These are phyloP conservation scores for Candida montana DNA, from an alignment of 805 yeast species.

Conservation along the genomic window DNA sequence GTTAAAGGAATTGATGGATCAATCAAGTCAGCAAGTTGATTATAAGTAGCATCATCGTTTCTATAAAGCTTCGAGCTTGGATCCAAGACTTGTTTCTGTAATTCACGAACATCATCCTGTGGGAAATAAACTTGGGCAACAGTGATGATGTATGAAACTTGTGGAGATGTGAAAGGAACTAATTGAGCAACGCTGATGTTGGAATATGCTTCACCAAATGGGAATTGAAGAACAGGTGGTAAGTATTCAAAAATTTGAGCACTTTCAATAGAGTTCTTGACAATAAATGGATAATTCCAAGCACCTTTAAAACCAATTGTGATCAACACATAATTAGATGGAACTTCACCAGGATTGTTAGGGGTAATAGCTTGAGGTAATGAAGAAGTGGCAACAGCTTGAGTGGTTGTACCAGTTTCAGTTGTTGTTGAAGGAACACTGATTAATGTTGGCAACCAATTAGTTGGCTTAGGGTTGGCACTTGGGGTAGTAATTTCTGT, in stretches of 20 bases:
- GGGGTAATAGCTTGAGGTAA: constrained; percentile 82
- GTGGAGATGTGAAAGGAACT: constrained; percentile 63
- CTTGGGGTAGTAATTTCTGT: background rate
- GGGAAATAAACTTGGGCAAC: constrained; percentile 89
- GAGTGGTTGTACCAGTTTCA: constrained; percentile 17
- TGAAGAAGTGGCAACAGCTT: constrained; percentile 39
- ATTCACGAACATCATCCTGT: constrained; percentile 36
- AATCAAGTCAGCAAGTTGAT: constrained; percentile 59
- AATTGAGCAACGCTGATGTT: constrained; percentile 59
- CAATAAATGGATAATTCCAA: constrained; percentile 82
- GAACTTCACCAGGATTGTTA: constrained; percentile 32
- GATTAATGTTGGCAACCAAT: constrained; percentile 42
- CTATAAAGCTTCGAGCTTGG: constrained; percentile 54
- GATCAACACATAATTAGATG: constrained; percentile 50
- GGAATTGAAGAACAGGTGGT: constrained; percentile 65
- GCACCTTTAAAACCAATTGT: constrained; percentile 74
- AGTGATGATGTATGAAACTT: constrained; percentile 65
- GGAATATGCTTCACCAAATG: constrained; percentile 42
- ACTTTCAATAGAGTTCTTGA: constrained; percentile 62
- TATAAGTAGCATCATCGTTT: constrained; percentile 50
- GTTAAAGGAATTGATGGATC: constrained; percentile 63
- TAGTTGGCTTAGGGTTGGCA: constrained; percentile 14
- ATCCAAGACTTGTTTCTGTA: constrained; percentile 47
- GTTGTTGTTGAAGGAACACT: constrained; percentile 31
- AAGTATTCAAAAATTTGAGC: constrained; percentile 83